Evolutionary conservation across 208 protist species (phyloP).

Genomic region (Trypanosoma lewisi): DNA sequence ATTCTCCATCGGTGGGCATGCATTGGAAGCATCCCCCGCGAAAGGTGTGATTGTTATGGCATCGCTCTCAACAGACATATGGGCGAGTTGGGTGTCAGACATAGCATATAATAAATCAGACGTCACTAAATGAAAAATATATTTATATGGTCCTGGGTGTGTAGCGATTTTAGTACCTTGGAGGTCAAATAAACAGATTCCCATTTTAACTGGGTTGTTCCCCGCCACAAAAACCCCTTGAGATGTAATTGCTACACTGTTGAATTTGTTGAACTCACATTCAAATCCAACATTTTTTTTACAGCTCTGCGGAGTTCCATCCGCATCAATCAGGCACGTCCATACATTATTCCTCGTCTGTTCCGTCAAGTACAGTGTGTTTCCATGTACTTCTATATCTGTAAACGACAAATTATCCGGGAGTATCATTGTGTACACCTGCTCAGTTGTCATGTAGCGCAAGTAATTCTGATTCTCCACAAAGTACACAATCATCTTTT

Average conservation of each 20-base stretch:
- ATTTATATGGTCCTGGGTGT: not conserved
- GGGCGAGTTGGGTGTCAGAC: slow-evolving; percentile 24
- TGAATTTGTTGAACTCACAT: slow-evolving; percentile 1
- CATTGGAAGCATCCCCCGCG: slow-evolving; percentile 10
- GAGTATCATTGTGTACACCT: not conserved
- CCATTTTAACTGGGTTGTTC: not conserved
- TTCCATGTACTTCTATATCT: slow-evolving; percentile 29
- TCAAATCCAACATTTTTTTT: slow-evolving; percentile 8
- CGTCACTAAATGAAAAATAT: not conserved
- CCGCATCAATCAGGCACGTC: slow-evolving; percentile 21
- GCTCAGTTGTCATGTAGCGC: slow-evolving; percentile 11
- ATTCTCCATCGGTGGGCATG: slow-evolving; percentile 16
- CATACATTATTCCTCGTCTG: slow-evolving; percentile 18
- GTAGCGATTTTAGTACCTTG: not conserved
- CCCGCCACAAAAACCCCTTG: slow-evolving; percentile 28
- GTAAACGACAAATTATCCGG: slow-evolving; percentile 4
- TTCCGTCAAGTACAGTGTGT: slow-evolving; percentile 31
- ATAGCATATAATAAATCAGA: slow-evolving; percentile 21
- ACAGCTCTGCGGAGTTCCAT: not conserved
- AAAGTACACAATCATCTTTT: slow-evolving; percentile 17
- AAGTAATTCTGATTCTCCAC: slow-evolving; percentile 22
- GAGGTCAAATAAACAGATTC: slow-evolving; percentile 8
- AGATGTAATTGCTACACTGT: slow-evolving; percentile 23
- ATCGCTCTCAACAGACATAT: slow-evolving; percentile 18
- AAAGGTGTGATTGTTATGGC: slow-evolving; percentile 25